Evolutionary conservation across 176 grass and related monocot genomes (phyloP), one percentile per base, ranked within the genome.

Genomic region (Poa pratensis): DNA sequence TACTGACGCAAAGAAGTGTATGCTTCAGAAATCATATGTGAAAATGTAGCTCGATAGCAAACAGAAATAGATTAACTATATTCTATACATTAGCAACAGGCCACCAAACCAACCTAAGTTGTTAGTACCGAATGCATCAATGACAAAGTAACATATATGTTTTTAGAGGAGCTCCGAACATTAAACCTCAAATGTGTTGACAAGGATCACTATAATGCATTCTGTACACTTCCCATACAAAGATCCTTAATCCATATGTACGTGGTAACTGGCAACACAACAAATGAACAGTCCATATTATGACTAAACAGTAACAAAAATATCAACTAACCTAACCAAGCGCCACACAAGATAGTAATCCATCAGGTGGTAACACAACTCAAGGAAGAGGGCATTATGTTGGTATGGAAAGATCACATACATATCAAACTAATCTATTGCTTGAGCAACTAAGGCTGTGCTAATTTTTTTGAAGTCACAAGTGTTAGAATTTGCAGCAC

Each of bases 301-400:
- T 7, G 19, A 20, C 20, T 76, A 48, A 84, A 64, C 17, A 75
- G 23, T 28, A 65, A 50, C 13, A 76, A 22, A 39, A 17, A 76
- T 49, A 50, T 48, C 81, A 84, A 52, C 54, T 49, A 73, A 73
- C 28, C 64, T 50, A 83, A 59, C 52, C 10, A 73, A 48, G 35
- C 17, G 18, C 23, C 53, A 82, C 35, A 20, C 27, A 42, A 83
- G 35, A 83, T 62, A 69, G 16, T 60, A 69, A 59, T 51, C 5
- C 14, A 65, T 52, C 35, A 76, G 51, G 30, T 77, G 49, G 61
- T 51, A 71, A 62, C 8, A 2, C 13, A 34, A 45, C 30, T 71
- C n/a, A 52, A 54, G 12, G 23, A 52, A 15, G n/a, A 40, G 46
- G 4, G 1, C 34, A 71, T 59, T 73, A 75, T 22, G 32, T 35